Evolutionary conservation across 192 early-diverging fungal species (phyloP).

Genomic region (Allomyces javanicus): DNA sequence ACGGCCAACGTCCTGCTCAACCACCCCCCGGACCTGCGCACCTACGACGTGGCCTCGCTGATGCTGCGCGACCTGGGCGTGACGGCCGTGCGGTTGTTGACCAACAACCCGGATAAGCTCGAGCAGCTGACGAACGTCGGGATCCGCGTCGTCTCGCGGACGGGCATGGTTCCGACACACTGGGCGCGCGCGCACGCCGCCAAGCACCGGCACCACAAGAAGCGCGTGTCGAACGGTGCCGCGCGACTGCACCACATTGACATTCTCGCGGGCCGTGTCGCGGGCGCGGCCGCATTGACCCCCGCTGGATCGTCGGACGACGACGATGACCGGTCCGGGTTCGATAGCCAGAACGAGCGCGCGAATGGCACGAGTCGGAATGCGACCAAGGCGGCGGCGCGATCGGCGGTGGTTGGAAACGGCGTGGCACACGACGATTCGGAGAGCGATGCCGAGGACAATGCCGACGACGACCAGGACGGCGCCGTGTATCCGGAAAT

Average conservation of each 20-base stretch:
- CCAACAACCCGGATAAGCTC: conserved; percentile 94
- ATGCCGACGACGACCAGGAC: conserved; percentile 10
- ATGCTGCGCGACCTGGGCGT: conserved; percentile 72
- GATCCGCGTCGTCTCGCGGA: conserved; percentile 57
- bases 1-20: conserved; percentile 74
- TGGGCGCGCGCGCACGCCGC: conserved; percentile 32
- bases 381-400: conserved; percentile 3
- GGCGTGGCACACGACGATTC: too few relatives aligned
- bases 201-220: conserved; percentile 11
- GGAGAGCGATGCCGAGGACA: too few relatives aligned
- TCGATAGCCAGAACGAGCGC: neutral
- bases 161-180: conserved; percentile 75
- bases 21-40: conserved; percentile 84
- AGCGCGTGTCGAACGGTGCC: conserved; percentile 1
- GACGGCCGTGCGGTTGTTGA: conserved; percentile 55
- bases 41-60: conserved; percentile 68
- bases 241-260: neutral
- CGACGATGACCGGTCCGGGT: conserved; percentile 3
- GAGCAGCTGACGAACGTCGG: conserved; percentile 46
- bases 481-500: conserved; percentile 32
- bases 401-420: conserved; percentile 11
- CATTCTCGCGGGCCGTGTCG: neutral
- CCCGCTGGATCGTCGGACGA: conserved; percentile 14
- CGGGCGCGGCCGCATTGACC: conserved; percentile 2
- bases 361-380: neutral